Evolutionary conservation across 306 rosid genomes (phyloP).

Genomic region (Geum urbanum): DNA sequence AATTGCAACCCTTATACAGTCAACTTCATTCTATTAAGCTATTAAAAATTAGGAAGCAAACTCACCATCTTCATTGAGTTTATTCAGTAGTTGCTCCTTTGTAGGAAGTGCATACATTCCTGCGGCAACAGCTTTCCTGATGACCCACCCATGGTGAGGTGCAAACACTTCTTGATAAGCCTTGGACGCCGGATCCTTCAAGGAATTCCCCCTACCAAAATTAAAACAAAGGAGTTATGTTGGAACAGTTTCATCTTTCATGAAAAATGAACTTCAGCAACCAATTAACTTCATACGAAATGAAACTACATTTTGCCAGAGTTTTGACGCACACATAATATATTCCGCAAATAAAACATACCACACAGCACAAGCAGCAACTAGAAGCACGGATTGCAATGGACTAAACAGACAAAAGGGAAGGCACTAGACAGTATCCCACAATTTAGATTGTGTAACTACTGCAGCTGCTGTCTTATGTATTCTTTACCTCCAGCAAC

Average conservation of each 20-base stretch:
- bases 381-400: no score
- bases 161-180: slow-evolving; percentile 78
- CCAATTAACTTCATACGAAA: background rate
- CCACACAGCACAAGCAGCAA: no score
- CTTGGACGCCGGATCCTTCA: slow-evolving; percentile 80
- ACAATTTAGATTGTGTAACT: background rate
- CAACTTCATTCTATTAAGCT: background rate
- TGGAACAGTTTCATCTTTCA: background rate
- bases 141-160: slow-evolving; percentile 86
- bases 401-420: no score
- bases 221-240: slow-evolving; percentile 20
- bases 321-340: no score
- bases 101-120: slow-evolving; percentile 93
- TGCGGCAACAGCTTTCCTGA: slow-evolving; percentile 82
- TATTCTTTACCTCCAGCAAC: background rate
- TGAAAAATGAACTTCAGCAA: background rate
- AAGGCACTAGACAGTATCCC: background rate
- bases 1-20: background rate
- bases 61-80: slow-evolving; percentile 88
- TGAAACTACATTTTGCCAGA: background rate
- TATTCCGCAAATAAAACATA: no score
- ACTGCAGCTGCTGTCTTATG: background rate
- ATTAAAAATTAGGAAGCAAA: slow-evolving; percentile 17
- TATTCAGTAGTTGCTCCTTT: slow-evolving; percentile 54
- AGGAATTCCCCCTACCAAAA: slow-evolving; percentile 68